Base-by-base conservation (phyloP, 2,329 filamentous ascomycete species). In the Aspergillus sp. region DNA sequence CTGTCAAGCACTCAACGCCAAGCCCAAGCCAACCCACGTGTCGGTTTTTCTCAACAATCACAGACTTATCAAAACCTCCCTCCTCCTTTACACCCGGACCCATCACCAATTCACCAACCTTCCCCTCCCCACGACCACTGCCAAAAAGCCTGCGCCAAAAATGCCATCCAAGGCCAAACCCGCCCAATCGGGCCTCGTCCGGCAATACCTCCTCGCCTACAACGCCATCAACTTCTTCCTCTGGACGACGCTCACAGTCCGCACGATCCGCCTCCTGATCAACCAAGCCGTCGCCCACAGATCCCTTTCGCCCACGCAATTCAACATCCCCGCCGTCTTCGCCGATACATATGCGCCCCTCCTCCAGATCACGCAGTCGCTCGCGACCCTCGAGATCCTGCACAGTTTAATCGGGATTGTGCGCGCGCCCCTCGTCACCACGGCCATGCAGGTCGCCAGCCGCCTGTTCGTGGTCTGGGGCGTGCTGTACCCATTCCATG, bases 381-480 rank as follows among this genome's bases (percentile, higher is more conserved):
- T 91, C 53, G 95, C 95, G 1, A 76, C 85, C 44, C 79, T 97
- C 71, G 95, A 99, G 78, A 84, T 98, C 47, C 68, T 92, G 60
- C 93, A 98, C 78, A 89, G 90, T 48, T 73, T 90, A 0, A 74
- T 90, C 34, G 90, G 93, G 57, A 74, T 98, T 68, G 93, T 99
- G 52, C 87, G 93, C 68, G 88, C 93, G 1, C 92, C 93, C 2
- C 74, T 97, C 67, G 66, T 89, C 66, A 98, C 95, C 5, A 98
- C 95, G 5, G 75, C 85, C 38, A 92, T 96, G 87, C 95, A 99
- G 76, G 93, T 98, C 61, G 84, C 89, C 20, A 91, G 87, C 57
- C 91, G 95, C 52, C 85, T 96, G 68, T 84, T 96, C 63, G 88
- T 98, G 63, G 90, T 97, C 65, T 97, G 93, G 91, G 87, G 84